These are phyloP conservation scores for Tremellales sp. DNA, from an alignment of 1,284 basidiomycete genomes.

Conservation along the genomic window DNA sequence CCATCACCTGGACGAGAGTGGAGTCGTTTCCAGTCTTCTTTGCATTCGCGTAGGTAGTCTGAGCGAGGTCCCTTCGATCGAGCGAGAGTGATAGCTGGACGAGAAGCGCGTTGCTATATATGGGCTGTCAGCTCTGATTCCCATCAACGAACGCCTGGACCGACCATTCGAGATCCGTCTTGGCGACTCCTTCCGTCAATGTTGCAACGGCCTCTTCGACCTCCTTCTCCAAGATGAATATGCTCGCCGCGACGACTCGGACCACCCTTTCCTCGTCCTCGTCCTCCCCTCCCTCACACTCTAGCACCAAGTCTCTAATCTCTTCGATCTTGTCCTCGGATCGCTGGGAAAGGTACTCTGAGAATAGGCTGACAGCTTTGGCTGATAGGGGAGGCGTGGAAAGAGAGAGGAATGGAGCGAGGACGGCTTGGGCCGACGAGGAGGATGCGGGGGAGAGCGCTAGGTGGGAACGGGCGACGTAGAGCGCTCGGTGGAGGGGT, in stretches of 20 bases:
- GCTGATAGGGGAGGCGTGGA: conserved; percentile 62
- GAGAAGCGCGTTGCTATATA: conserved; percentile 65
- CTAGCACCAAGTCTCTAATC: conserved; percentile 76
- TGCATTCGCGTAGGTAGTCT: conserved; percentile 72
- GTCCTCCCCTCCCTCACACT: conserved; percentile 68
- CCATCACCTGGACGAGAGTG: conserved; percentile 80
- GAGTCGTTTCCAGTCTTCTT: conserved; percentile 85
- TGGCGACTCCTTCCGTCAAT: conserved; percentile 64
- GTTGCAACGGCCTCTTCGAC: conserved; percentile 87
- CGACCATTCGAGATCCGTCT: conserved; percentile 79
- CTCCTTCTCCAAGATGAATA: conserved; percentile 77
- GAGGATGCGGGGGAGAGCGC: conserved; percentile 63
- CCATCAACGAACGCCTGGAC: conserved; percentile 39
- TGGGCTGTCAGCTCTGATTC: conserved; percentile 4
- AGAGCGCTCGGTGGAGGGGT: conserved; percentile 55
- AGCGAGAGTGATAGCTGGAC: conserved; percentile 83
- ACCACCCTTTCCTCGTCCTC: conserved; percentile 65
- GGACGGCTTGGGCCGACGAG: conserved; percentile 57
- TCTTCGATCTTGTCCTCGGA: conserved; percentile 62
- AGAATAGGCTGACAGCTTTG: conserved; percentile 67
- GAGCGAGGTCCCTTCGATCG: conserved; percentile 77
- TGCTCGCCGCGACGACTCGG: conserved; percentile 72
- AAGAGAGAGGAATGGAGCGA: conserved; percentile 33
- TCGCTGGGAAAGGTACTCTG: conserved; percentile 56
- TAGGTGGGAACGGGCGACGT: conserved; percentile 78